Evolutionary conservation across 176 grass and related monocot genomes (phyloP).

Genomic region (Carex scoparia): DNA sequence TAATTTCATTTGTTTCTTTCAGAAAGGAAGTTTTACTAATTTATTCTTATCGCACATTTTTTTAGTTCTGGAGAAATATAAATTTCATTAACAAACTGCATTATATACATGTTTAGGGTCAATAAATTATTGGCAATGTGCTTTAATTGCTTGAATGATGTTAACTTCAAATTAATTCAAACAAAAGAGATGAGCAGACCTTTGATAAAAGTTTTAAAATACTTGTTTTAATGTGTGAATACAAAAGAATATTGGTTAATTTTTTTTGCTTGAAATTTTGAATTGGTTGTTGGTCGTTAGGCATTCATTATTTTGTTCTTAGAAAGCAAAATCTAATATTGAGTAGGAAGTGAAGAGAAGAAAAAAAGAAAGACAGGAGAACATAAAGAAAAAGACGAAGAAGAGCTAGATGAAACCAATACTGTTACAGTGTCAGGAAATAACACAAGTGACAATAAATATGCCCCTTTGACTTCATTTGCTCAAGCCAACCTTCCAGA

Average conservation of each 20-base stretch:
- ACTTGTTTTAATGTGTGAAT: background rate
- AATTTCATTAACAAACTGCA: background rate
- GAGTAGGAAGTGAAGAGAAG: constrained; percentile 20
- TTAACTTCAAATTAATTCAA: background rate
- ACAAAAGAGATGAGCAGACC: background rate
- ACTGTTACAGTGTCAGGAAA: constrained; percentile 59
- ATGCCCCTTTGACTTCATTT: constrained; percentile 62
- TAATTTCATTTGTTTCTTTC: background rate
- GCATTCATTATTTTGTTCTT: background rate
- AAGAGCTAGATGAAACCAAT: constrained; percentile 8
- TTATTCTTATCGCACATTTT: background rate
- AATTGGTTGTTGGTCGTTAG: background rate
- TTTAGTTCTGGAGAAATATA: background rate
- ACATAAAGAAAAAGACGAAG: constrained; percentile 8
- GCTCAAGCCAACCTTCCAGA: constrained; percentile 51
- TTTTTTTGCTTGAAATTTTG: background rate
- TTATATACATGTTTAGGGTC: background rate
- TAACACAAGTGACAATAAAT: constrained; percentile 47
- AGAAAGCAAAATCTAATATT: background rate
- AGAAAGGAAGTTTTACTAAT: background rate
- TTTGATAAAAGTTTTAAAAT: background rate
- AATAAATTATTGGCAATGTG: background rate
- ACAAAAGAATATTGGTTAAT: background rate
- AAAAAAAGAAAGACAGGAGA: constrained; percentile 20
- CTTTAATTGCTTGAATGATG: background rate